Evolutionary conservation across 495 filamentous ascomycete species (phyloP).

Genomic region (Cercophora scortea): DNA sequence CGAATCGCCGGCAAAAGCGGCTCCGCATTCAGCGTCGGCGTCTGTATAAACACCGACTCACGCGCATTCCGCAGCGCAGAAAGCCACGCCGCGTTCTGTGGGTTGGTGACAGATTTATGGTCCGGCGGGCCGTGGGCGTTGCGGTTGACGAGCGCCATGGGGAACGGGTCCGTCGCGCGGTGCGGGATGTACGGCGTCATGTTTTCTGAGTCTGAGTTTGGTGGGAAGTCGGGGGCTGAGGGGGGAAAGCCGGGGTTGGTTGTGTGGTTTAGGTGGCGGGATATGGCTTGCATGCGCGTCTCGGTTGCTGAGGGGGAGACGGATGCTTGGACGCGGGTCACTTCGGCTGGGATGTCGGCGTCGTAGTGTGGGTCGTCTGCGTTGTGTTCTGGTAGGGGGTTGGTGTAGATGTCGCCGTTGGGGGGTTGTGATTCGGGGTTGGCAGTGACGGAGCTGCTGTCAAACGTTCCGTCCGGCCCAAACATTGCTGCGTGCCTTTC

Average conservation of each 20-base stretch:
- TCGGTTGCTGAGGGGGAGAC: slow-evolving; percentile 43
- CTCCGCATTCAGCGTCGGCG: slow-evolving; percentile 67
- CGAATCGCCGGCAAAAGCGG: slow-evolving; percentile 54
- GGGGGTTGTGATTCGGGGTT: slow-evolving; percentile 13
- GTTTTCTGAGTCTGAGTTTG: slow-evolving; percentile 24
- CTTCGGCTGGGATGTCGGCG: slow-evolving; percentile 46
- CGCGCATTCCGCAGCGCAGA: slow-evolving; percentile 58
- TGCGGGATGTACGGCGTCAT: slow-evolving; percentile 59
- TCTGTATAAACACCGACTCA: slow-evolving; percentile 60
- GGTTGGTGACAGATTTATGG: slow-evolving; percentile 49
- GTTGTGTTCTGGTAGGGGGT: slow-evolving; percentile 47
- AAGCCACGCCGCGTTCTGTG: slow-evolving; percentile 67
- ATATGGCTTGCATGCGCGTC: slow-evolving; percentile 46
- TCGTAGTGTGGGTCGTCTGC: slow-evolving; percentile 57
- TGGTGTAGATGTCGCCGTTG: slow-evolving; percentile 5
- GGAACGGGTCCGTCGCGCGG: slow-evolving; percentile 46
- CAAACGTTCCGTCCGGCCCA: slow-evolving; percentile 17
- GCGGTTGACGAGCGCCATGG: slow-evolving; percentile 66
- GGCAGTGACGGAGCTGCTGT: slow-evolving; percentile 16
- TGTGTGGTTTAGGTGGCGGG: slow-evolving; percentile 57
- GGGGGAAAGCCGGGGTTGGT: slow-evolving; percentile 43
- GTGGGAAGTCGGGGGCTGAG: slow-evolving; percentile 43
- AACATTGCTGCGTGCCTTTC: slow-evolving; percentile 8
- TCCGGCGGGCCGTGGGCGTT: slow-evolving; percentile 56
- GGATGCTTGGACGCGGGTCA: slow-evolving; percentile 48